A percentile compares a stretch with the other conserved stretches of the same genome.
These are phyloP conservation scores for Ceratocystis alfenasii DNA, from an alignment of 2,329 filamentous ascomycete species.

Conservation along the genomic window DNA sequence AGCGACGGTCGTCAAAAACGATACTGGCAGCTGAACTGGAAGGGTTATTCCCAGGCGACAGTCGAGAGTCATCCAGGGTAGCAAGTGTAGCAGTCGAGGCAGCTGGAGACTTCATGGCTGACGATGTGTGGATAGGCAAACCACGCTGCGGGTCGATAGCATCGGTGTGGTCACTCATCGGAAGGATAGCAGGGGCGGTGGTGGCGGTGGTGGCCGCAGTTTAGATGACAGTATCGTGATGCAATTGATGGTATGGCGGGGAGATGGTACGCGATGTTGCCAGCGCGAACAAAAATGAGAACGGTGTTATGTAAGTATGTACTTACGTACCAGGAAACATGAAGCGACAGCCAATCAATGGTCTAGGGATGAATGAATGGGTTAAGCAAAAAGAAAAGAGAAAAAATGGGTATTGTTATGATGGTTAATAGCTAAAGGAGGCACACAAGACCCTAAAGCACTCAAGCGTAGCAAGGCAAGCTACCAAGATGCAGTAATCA, in stretches of 20 bases:
- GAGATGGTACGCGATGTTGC: neutral
- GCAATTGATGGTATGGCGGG: neutral
- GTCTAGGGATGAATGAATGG: neutral
- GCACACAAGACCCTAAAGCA: conserved; percentile 5
- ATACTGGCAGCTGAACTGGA: conserved; percentile 5
- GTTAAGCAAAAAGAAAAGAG: neutral
- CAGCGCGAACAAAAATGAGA: neutral
- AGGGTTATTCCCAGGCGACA: neutral
- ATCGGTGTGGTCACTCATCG: conserved; percentile 7
- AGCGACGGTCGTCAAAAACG: conserved; percentile 33
- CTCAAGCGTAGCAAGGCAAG: neutral
- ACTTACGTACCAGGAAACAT: neutral
- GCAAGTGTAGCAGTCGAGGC: neutral
- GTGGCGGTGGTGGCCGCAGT: neutral
- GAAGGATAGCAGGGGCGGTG: neutral
- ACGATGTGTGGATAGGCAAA: conserved; percentile 3
- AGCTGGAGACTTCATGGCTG: neutral
- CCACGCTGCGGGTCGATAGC: conserved; percentile 2
- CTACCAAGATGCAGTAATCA: neutral
- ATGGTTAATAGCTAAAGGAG: conserved; percentile 1
- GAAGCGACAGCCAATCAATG: neutral
- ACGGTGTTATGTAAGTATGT: neutral
- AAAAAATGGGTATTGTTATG: conserved; percentile 5
- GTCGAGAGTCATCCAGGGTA: conserved; percentile 1
- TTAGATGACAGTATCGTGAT: neutral